Percentiles rank a stretch among this genome's conserved stretches.
These are phyloP conservation scores for Mimosa pudica DNA, from an alignment of 306 rosid species.

Conservation along the genomic window DNA sequence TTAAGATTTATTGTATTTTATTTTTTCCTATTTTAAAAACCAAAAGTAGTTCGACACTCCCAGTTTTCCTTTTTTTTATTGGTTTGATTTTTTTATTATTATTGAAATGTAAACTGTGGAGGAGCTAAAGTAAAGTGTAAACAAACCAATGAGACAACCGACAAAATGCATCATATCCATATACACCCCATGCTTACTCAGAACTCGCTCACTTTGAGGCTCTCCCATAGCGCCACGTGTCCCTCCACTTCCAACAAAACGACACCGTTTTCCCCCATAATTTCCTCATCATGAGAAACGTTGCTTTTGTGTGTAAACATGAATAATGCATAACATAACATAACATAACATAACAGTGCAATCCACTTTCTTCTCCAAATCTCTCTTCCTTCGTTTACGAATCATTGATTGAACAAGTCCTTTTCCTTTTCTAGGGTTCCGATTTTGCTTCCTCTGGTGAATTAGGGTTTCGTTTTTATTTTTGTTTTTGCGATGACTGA, in stretches of 20 bases:
- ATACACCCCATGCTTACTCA: background rate
- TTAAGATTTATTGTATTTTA: background rate
- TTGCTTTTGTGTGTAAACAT: background rate
- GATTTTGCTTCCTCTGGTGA: conserved; percentile 14
- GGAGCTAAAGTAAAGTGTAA: background rate
- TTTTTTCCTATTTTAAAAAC: background rate
- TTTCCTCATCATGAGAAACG: conserved; percentile 5
- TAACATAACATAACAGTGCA: background rate
- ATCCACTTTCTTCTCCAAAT: background rate
- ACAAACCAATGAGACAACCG: background rate
- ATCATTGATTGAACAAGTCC: background rate
- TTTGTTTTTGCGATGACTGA: conserved; percentile 54
- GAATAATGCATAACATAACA: too few relatives aligned
- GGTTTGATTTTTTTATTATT: background rate
- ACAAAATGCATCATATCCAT: background rate
- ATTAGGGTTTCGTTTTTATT: conserved; percentile 34
- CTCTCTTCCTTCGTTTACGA: background rate
- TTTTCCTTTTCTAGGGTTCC: conserved; percentile 17
- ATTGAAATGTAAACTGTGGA: background rate
- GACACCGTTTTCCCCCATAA: conserved; percentile 2
- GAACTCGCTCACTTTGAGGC: background rate
- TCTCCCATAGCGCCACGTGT: background rate
- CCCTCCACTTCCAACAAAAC: background rate
- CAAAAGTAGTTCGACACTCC: background rate
- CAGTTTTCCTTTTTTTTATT: background rate